phyloP scores from a whole-genome alignment of 768 basidiomycete genomes.

The Suillus subluteus region DNA sequence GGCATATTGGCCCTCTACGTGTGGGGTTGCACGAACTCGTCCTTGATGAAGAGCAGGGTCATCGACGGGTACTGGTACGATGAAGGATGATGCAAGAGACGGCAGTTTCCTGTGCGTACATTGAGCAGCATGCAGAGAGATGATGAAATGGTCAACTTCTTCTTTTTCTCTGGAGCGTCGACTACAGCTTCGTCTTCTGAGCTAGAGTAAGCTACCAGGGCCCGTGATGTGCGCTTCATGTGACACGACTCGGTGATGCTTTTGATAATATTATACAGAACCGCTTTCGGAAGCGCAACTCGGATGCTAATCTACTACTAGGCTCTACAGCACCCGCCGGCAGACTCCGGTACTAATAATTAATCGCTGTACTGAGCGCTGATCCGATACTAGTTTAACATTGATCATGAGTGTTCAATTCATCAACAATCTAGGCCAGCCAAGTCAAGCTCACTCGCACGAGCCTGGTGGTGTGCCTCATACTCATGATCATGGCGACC shows the following conservation, averaged over 20 bases:
- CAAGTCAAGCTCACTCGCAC: conserved; percentile 54
- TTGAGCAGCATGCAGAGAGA: conserved; percentile 12
- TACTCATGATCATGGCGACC: conserved; percentile 68
- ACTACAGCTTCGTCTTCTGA: conserved; percentile 46
- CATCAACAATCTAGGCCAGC: conserved; percentile 63
- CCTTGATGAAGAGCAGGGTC: conserved; percentile 86
- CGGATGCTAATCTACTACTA: not conserved
- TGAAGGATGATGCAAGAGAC: conserved; percentile 52
- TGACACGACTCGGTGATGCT: not conserved
- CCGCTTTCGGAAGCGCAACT: not conserved
- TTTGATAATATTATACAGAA: not conserved
- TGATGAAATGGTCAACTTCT: conserved; percentile 37
- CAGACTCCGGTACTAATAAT: not conserved
- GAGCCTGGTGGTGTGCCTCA: conserved; percentile 44
- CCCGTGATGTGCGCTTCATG: conserved; percentile 30
- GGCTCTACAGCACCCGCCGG: not conserved
- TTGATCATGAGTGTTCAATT: conserved; percentile 67
- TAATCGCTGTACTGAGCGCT: not conserved
- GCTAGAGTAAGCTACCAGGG: conserved; percentile 53
- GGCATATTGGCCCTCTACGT: conserved; percentile 86
- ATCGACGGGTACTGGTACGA: conserved; percentile 57
- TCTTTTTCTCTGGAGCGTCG: conserved; percentile 37
- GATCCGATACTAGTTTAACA: not conserved
- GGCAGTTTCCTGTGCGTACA: conserved; percentile 60
- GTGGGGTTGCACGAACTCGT: conserved; percentile 70